Base-by-base conservation (phyloP, 495 filamentous ascomycete genomes). In the Clohesyomyces aquaticus region DNA sequence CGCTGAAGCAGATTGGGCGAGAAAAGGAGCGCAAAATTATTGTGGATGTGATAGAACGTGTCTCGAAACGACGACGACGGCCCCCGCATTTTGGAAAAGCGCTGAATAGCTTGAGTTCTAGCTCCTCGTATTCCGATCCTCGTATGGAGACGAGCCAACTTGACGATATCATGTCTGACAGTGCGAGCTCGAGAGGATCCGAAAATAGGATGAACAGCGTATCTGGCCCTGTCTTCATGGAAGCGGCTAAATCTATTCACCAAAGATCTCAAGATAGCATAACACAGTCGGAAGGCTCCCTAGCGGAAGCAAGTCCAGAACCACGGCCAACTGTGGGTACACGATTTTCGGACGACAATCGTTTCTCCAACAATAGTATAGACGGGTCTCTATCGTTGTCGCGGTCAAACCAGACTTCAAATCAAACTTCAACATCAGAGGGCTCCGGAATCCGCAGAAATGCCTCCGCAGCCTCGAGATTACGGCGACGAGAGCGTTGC, bases 1-100 rank as follows among this genome's bases (percentile, higher is more conserved):
- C 91, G 2, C 82, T 83, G 1, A 75, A 77, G n/a, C 91, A 91
- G 83, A 86, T 94, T 59, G 91, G 92, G 18, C 83, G 91, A 59
- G 80, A 85, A 54, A 77, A 85, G 63, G 91, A 96, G 70, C 85
- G 84, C 46, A 75, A 84, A 19, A 82, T 80, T 58, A 83, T 96
- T 11, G 75, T 92, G 4, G 85, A 79, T 57, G 79, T 93, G 3
- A 87, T 95, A 29, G 86, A 93, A 56, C 85, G 84, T 49, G 85
- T 89, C 23, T 81, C 86, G 9, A 84, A 78, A 66, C 82, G 80
- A 58, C 87, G 90, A 54, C 82, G 82, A 48, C 73, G 77, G 23
- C n/a, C 64, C 4, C 64, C 66, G 2, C 58, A 65, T 26, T 63
- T 70, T 14, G 46, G 61, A 4, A 78, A 74, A 66, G 75, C 74